These are phyloP conservation scores for Brachypodium distachyon DNA, from an alignment of 202 grass and related monocot species.

Conservation along the genomic window DNA sequence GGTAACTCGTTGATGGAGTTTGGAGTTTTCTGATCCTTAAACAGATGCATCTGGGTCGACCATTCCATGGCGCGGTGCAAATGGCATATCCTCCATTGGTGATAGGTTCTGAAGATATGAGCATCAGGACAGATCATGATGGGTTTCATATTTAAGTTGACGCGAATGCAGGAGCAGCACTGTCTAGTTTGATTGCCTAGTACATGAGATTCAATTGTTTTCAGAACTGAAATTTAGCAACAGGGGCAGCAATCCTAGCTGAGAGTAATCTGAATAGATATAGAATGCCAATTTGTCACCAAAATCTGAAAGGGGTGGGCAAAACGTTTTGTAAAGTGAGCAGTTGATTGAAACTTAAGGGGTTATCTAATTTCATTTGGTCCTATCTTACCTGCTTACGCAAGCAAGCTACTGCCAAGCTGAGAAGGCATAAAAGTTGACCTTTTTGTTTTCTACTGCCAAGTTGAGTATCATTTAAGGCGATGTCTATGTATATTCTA, in stretches of 20 bases:
- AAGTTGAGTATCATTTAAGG: no score
- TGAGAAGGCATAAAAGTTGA: no score
- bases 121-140: slow-evolving; percentile 3
- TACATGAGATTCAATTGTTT: background rate
- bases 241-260: background rate
- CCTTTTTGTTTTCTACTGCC: no score
- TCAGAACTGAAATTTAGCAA: background rate
- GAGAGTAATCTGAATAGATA: background rate
- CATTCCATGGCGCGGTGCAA: background rate
- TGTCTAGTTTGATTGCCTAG: background rate
- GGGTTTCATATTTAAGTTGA: slow-evolving; percentile 17
- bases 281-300: background rate
- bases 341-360: background rate
- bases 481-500: no score
- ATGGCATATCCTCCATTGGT: background rate
- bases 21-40: background rate
- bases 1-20: background rate
- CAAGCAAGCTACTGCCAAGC: background rate
- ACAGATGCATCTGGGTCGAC: slow-evolving; percentile 16
- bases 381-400: background rate
- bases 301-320: background rate
- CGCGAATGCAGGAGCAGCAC: background rate
- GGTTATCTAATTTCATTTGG: background rate
- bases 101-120: background rate
- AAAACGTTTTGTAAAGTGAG: background rate